Base-by-base conservation (phyloP, 306 rosid species). In the Pterocarpus santalinus region DNA sequence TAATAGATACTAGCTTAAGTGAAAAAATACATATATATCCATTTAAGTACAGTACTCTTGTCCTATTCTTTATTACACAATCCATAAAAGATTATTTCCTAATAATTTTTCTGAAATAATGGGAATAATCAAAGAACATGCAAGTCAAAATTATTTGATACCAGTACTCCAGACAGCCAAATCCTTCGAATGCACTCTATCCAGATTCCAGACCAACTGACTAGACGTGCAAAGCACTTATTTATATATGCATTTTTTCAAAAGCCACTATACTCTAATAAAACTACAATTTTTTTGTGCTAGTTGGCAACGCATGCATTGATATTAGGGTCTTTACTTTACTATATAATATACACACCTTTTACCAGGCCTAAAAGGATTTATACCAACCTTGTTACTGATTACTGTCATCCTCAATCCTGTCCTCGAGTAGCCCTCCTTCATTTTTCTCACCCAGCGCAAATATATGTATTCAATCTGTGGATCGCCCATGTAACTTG, bases 201-300 rank as follows among this genome's bases (percentile, higher is more conserved):
- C 10, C 58, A 55, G 61, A 55, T 55, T 55, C 49, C 49, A 65
- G 12, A 14, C 33, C 7, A 62, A 12, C 51, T n/a, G 32, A n/a
- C 70, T 38, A 65, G 47, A 65, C 49, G 70, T 65, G 49, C 51
- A 10, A 36, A 35, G 28, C 28, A 22, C 61, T 55, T 55, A n/a
- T n/a, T 30, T n/a, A 6, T n/a, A 55, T 55, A 5, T n/a, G 4
- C 8, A 55, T n/a, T 47, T 22, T 22, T 22, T 22, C 28, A 22
- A 22, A 22, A 22, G 28, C 28, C 28, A 22, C 28, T 22, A 22
- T 22, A 22, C 0, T 22, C 28, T 22, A 22, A 22, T 22, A 22
- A 22, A 22, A 55, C 9, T 55, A n/a, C 28, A 22, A 22, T 22
- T 22, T 22, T 22, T 22, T 22, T 57, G 22, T 55, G 16, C 6